Percentiles rank a stretch among this genome's conserved stretches.
These are phyloP conservation scores for Talaromyces amestolkiae DNA, from an alignment of 2,329 filamentous ascomycete genomes.

Conservation along the genomic window DNA sequence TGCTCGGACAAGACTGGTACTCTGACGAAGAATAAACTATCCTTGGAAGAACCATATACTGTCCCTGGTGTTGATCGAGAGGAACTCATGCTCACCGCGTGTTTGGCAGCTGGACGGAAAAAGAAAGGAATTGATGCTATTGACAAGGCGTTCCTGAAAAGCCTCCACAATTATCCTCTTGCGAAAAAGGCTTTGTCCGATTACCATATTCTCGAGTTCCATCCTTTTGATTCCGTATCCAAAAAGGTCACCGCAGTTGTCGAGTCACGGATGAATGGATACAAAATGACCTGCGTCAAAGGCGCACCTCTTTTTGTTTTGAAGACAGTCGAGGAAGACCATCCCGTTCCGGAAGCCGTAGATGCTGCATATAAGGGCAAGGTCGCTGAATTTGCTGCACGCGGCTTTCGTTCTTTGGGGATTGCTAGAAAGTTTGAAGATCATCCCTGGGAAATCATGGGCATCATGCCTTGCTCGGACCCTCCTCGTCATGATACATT, in stretches of 20 bases:
- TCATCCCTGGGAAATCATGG: slow-evolving; percentile 83
- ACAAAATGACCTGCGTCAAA: slow-evolving; percentile 86
- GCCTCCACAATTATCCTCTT: slow-evolving; percentile 75
- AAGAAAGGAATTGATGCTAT: slow-evolving; percentile 95
- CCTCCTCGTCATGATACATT: slow-evolving; percentile 87
- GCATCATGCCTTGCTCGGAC: slow-evolving; percentile 92
- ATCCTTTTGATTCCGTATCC: slow-evolving; percentile 86
- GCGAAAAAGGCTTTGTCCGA: slow-evolving; percentile 77
- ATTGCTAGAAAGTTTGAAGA: slow-evolving; percentile 85
- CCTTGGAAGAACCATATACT: slow-evolving; percentile 78
- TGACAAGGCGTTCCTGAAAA: slow-evolving; percentile 91
- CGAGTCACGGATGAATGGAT: slow-evolving; percentile 70
- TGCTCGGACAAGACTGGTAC: slow-evolving; percentile 95
- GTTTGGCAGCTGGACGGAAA: slow-evolving; percentile 85
- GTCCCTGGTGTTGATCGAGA: slow-evolving; percentile 78
- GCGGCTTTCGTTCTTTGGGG: slow-evolving; percentile 91
- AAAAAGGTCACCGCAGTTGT: slow-evolving; percentile 88
- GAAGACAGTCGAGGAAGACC: slow-evolving; percentile 82
- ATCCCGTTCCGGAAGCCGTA: slow-evolving; percentile 71
- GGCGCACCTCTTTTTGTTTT: slow-evolving; percentile 85
- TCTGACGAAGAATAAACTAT: slow-evolving; percentile 91
- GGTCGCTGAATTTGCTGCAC: slow-evolving; percentile 84
- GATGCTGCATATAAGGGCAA: slow-evolving; percentile 88
- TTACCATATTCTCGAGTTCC: slow-evolving; percentile 81
- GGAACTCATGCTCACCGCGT: slow-evolving; percentile 89